phyloP scores from a whole-genome alignment of 169 alveolate genomes.

The Cryptosporidium parvum region DNA sequence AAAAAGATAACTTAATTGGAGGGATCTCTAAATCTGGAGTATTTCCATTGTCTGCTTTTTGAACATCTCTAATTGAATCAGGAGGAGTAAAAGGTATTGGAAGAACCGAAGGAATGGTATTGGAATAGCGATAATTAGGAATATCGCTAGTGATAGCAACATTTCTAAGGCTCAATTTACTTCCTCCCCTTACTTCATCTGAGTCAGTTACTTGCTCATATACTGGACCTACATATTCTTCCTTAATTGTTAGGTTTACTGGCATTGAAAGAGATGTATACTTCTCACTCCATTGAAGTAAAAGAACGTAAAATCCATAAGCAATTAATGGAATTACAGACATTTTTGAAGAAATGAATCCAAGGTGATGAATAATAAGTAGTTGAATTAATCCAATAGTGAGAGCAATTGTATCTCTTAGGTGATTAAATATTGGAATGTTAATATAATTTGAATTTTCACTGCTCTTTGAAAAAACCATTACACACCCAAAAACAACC shows the following conservation, averaged over 20 bases:
- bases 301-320: slow-evolving; percentile 39
- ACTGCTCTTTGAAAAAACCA: slow-evolving; percentile 57
- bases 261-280: slow-evolving; percentile 61
- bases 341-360: slow-evolving; percentile 45
- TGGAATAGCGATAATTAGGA: not conserved
- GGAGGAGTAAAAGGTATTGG: slow-evolving; percentile 66
- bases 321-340: slow-evolving; percentile 46
- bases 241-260: slow-evolving; percentile 46
- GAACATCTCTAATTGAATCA: slow-evolving; percentile 9
- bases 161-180: slow-evolving; percentile 46
- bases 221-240: slow-evolving; percentile 27
- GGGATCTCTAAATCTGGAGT: slow-evolving; percentile 56
- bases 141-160: not conserved
- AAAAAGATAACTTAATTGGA: slow-evolving; percentile 50
- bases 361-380: slow-evolving; percentile 54
- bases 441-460: slow-evolving; percentile 27
- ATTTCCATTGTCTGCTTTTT: slow-evolving; percentile 7
- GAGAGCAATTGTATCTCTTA: slow-evolving; percentile 61
- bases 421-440: slow-evolving; percentile 61
- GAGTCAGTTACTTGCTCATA: slow-evolving; percentile 34
- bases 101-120: not conserved
- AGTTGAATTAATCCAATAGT: slow-evolving; percentile 68
- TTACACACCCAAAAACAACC: slow-evolving; percentile 75
- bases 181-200: slow-evolving; percentile 18
- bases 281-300: slow-evolving; percentile 66